Evolutionary conservation across 305 asterid species (phyloP), one percentile per base, ranked within the genome.

Genomic region (Withania somnifera): DNA sequence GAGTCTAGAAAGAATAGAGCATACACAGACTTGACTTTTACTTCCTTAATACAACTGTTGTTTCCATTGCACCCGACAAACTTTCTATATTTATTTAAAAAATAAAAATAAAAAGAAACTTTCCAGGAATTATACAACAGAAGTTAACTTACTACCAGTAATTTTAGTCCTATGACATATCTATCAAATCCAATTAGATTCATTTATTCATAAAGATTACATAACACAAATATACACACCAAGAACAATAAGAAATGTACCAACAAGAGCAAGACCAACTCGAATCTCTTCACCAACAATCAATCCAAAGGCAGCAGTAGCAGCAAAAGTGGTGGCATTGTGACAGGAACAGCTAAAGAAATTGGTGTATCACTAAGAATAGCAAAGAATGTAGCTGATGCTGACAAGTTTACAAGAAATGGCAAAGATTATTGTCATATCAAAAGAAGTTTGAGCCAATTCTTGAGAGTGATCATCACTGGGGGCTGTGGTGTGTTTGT

Each of bases 271-370:
- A 67, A 85, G 89, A 42, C 91, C 94, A 36, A 90, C 83, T 5
- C 87, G 95, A n/a, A 92, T 95, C 77, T 92, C 88, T 82, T 95
- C 99, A 2, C 99, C 99, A 6, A 92, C 95, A 79, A 94, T 54
- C 85, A 90, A 88, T 83, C 96, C 99, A 34, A 90, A 91, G 7
- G 93, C 93, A 17, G 97, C 97, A 6, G 98, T 92, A 81, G 97
- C 97, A 56, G 99, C 99, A 66, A 95, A 92, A 11, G 97, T 92
- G 22, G 99, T 91, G 28, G 97, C 97, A 80, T 95, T 94, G 98
- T 93, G 56, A 94, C 97, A 6, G 97, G 99, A 63, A 94, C 97
- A 54, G 97, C 97, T 80, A 94, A 30, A 9, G 99, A 93, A 69
- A 93, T 95, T 0, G 99, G 97, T 42, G 95, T 68, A 26, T 87